These are phyloP conservation scores for Podila epicladia DNA, from an alignment of 192 early-diverging fungal genomes.

Conservation along the genomic window DNA sequence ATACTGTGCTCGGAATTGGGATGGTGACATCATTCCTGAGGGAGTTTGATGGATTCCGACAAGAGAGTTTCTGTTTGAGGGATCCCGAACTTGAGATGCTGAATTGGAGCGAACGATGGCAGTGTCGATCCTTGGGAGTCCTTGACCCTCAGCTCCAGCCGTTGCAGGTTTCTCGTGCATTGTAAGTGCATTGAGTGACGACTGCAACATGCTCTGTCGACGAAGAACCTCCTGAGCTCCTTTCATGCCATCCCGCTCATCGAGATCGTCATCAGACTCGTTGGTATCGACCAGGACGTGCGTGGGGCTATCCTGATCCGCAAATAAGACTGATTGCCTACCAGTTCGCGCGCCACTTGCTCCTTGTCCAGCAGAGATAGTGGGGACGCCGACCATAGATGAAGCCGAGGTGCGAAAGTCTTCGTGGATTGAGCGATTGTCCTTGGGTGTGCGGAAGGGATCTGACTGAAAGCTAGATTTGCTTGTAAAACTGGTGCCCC, in stretches of 20 bases:
- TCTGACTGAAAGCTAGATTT: slow-evolving; percentile 48
- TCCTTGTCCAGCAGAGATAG: too few species aligned
- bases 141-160: background rate
- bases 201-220: background rate
- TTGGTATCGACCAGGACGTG: background rate
- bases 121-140: background rate
- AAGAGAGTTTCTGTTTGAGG: background rate
- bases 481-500: slow-evolving; percentile 35
- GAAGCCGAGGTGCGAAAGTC: background rate
- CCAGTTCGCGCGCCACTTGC: too few species aligned
- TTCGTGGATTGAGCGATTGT: slow-evolving; percentile 29
- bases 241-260: too few species aligned
- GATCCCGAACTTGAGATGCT: background rate
- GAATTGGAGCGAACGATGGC: background rate
- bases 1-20: slow-evolving; percentile 39
- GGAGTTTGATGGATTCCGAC: background rate
- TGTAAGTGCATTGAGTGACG: background rate
- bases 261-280: too few species aligned
- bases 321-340: too few species aligned
- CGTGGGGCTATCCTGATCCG: too few species aligned
- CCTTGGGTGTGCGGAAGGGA: slow-evolving; percentile 47
- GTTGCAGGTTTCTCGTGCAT: background rate
- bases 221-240: background rate
- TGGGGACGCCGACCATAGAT: too few species aligned
- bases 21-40: slow-evolving; percentile 34